phyloP scores from a whole-genome alignment of 2,329 filamentous ascomycete genomes.

The Ascochyta clinopodiicola region DNA sequence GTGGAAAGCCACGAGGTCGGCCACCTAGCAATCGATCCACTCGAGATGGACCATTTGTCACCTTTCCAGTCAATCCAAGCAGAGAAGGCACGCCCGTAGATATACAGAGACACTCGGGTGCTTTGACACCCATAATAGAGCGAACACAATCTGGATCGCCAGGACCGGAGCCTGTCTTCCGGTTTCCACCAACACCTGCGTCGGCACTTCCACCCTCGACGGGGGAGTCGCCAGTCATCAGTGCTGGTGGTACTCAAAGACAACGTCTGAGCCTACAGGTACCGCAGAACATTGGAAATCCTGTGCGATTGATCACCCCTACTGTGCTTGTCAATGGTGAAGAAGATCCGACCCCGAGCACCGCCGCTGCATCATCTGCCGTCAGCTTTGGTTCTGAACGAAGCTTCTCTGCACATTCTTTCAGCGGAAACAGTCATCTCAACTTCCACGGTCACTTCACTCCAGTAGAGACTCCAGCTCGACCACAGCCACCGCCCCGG shows the following conservation, averaged over 20 bases:
- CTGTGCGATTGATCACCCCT: conserved; percentile 68
- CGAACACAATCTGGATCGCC: conserved; percentile 52
- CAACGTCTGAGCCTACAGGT: conserved; percentile 67
- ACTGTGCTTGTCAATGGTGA: conserved; percentile 62
- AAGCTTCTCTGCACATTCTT: conserved; percentile 27
- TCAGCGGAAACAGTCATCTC: conserved; percentile 28
- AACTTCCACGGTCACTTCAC: conserved; percentile 31
- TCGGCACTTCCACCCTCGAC: conserved; percentile 38
- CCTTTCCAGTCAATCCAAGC: conserved; percentile 68
- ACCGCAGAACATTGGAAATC: conserved; percentile 65
- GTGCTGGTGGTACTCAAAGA: conserved; percentile 14
- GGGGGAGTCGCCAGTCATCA: conserved; percentile 17
- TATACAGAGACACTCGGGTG: conserved; percentile 50
- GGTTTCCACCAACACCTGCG: conserved; percentile 49
- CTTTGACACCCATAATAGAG: conserved; percentile 53
- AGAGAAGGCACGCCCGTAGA: conserved; percentile 57
- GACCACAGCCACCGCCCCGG: conserved; percentile 23
- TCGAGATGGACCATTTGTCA: conserved; percentile 71
- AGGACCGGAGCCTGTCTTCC: conserved; percentile 43
- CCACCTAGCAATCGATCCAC: conserved; percentile 76
- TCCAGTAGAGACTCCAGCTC: conserved; percentile 41
- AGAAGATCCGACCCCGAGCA: conserved; percentile 36
- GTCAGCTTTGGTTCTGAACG: conserved; percentile 28
- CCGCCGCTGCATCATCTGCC: conserved; percentile 31
- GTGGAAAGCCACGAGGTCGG: conserved; percentile 77